A percentile compares a stretch with the other conserved stretches of the same genome.
These are phyloP conservation scores for Blastomyces parvus DNA, from an alignment of 2,329 filamentous ascomycete genomes.

Conservation along the genomic window DNA sequence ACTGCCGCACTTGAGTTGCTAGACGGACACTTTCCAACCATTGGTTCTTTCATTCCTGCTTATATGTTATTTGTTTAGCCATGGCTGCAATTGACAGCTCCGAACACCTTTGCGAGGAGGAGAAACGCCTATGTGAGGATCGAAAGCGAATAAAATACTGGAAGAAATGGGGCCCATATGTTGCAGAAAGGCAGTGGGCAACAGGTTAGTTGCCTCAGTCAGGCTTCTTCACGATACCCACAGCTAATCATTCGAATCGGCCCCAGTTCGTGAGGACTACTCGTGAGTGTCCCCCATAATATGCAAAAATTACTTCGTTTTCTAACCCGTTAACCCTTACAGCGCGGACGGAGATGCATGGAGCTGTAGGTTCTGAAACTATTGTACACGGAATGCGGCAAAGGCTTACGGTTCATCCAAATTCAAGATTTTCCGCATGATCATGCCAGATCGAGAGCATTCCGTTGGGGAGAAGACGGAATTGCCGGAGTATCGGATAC, in stretches of 20 bases:
- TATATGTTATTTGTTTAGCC: slow-evolving; percentile 5
- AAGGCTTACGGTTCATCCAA: slow-evolving; percentile 10
- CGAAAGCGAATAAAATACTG: slow-evolving; percentile 78
- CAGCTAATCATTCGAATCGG: slow-evolving; percentile 22
- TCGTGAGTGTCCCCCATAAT: slow-evolving; percentile 42
- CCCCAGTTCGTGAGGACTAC: slow-evolving; percentile 79
- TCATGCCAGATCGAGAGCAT: slow-evolving; percentile 76
- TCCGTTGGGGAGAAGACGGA: slow-evolving; percentile 93
- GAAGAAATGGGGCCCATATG: slow-evolving; percentile 97
- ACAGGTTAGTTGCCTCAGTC: slow-evolving; percentile 52
- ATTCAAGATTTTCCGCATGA: slow-evolving; percentile 80
- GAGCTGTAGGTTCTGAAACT: slow-evolving; percentile 60
- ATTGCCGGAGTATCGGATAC: slow-evolving; percentile 94
- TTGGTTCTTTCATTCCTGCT: neutral
- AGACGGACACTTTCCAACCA: neutral
- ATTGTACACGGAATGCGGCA: slow-evolving; percentile 9
- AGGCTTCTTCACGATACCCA: neutral
- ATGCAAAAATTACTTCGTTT: slow-evolving; percentile 8
- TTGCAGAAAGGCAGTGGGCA: slow-evolving; percentile 90
- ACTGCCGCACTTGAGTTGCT: neutral
- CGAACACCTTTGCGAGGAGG: slow-evolving; percentile 80
- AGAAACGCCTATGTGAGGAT: slow-evolving; percentile 81
- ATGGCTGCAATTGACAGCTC: slow-evolving; percentile 90
- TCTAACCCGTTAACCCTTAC: slow-evolving; percentile 22
- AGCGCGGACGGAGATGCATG: slow-evolving; percentile 82